A percentile compares a stretch with the other conserved stretches of the same genome.
These are phyloP conservation scores for Hanseniaspora pseudoguilliermondii DNA, from an alignment of 805 yeast genomes.

Conservation along the genomic window DNA sequence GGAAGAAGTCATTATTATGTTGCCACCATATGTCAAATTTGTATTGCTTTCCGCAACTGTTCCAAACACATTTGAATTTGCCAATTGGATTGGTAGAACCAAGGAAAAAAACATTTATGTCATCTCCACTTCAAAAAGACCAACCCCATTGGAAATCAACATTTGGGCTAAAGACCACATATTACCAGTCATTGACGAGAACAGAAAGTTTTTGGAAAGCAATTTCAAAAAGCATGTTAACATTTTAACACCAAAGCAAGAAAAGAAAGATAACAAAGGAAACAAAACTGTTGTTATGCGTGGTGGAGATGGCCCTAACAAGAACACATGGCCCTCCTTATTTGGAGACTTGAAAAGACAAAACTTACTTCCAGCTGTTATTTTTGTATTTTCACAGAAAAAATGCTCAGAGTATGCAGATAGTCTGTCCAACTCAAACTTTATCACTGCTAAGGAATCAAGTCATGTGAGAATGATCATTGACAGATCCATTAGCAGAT, in stretches of 20 bases:
- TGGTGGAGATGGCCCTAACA: conserved; percentile 47
- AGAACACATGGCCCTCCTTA: conserved; percentile 62
- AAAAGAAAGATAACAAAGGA: conserved; percentile 26
- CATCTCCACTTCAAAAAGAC: conserved; percentile 90
- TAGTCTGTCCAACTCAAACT: conserved; percentile 58
- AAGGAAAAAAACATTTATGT: conserved; percentile 93
- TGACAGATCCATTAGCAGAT: conserved; percentile 74
- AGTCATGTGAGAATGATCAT: conserved; percentile 89
- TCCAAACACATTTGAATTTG: conserved; percentile 96
- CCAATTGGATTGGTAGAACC: conserved; percentile 96
- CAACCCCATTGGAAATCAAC: conserved; percentile 82
- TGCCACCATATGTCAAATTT: conserved; percentile 90
- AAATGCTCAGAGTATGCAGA: conserved; percentile 89
- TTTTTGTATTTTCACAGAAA: conserved; percentile 87
- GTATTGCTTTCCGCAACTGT: conserved; percentile 91
- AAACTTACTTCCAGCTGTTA: conserved; percentile 76
- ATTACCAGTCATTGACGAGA: conserved; percentile 60
- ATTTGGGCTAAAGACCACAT: conserved; percentile 70
- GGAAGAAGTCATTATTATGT: conserved; percentile 97
- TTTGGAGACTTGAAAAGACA: conserved; percentile 57
- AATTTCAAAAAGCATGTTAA: conserved; percentile 54
- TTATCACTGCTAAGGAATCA: conserved; percentile 71
- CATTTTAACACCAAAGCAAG: conserved; percentile 34
- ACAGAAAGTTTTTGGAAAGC: conserved; percentile 51
- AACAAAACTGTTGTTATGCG: conserved; percentile 20